Percentiles rank a stretch among this genome's conserved stretches.
Conservation (phyloP, 2,329 filamentous ascomycete species). For the Fusarium hostae region DNA sequence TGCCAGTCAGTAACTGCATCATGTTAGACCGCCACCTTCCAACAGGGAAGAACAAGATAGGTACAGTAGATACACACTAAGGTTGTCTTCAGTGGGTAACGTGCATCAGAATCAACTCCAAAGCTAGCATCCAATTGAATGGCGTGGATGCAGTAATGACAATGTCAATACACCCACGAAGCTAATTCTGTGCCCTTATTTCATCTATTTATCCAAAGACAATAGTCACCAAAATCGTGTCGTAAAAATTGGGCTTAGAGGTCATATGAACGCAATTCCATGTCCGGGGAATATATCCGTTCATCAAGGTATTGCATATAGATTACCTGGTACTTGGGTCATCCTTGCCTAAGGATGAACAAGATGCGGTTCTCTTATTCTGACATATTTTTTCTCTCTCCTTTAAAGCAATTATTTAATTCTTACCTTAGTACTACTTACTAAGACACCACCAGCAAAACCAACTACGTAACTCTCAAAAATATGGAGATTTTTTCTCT, state of each 20-base stretch:
- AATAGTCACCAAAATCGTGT: neutral
- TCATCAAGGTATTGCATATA: conserved; percentile 1
- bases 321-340: neutral
- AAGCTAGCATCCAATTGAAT: neutral
- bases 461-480: neutral
- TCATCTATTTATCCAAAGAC: conserved; percentile 1
- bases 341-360: neutral
- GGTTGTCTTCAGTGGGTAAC: conserved; percentile 26
- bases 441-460: neutral
- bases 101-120: conserved; percentile 19
- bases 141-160: conserved; percentile 34
- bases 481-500: conserved; percentile 12
- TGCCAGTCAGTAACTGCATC: conserved; percentile 12
- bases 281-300: conserved; percentile 23
- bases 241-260: conserved; percentile 12
- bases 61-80: conserved; percentile 14
- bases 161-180: neutral
- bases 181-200: neutral
- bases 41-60: conserved; percentile 23
- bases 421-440: neutral
- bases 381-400: neutral
- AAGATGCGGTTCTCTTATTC: neutral
- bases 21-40: conserved; percentile 37
- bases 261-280: conserved; percentile 38
- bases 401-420: neutral